Base-by-base conservation (phyloP, 2,329 filamentous ascomycete genomes). In the Fonsecaea nubica region DNA sequence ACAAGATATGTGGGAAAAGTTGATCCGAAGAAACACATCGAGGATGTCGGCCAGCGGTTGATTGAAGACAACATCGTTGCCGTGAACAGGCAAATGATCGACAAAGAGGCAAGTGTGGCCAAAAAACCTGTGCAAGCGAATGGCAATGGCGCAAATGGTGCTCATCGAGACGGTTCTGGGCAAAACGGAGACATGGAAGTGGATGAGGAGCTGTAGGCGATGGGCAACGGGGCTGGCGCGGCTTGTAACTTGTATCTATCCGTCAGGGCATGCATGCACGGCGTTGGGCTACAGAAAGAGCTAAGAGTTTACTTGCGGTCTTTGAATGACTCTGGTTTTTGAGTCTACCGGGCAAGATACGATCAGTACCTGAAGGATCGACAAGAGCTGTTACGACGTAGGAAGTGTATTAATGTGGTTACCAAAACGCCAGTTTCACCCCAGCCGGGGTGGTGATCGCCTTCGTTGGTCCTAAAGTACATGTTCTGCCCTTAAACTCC, bases 21-120 rank as follows among this genome's bases (percentile, higher is more conserved):
- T 65, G 95, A 99, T 76, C 95, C 95, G 64, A 99, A 99, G 90
- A 99, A 99, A 85, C 96, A 99, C 79, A 86, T 99, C 77, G 93
- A 97, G 80, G 93, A 97, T 74, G 92, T 99, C 55, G 95, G 95
- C 63, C 93, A 97, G 81, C 90, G 96, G 78, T 86, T 98, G 71
- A 98, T 99, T 75, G 96, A 99, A 82, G 95, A 99, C 86, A 99
- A 99, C 81, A 99, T 99, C 71, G 95, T 99, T 12, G 92, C 93
- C 3, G 93, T 99, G n/a, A 96, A 93, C 71, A 87, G 94, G 78
- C 95, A 98, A 80, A 97, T 99, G 94, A 98, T 99, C 75, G 95
- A 98, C 83, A 98, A 98, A 83, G 95, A 99, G 80, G 95, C 95
- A 3, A 95, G 93, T 4, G 92, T 96, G 80, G 92, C 94, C 21